phyloP scores from a whole-genome alignment of 1,284 basidiomycete genomes.

The Naganishia cerealis region DNA sequence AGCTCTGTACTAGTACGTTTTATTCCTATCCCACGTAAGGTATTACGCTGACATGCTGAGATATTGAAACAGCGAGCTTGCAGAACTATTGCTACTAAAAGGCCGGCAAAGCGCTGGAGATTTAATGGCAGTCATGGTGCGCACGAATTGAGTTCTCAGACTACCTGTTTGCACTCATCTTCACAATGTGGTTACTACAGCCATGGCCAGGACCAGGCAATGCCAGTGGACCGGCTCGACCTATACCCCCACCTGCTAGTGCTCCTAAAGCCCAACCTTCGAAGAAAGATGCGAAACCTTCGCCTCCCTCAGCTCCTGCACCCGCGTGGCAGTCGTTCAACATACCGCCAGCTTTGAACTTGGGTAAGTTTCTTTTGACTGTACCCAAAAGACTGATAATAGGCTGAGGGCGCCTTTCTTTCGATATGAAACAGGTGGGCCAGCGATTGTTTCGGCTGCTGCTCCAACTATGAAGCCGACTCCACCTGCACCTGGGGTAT shows the following conservation, averaged over 20 bases:
- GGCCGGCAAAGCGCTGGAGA: slow-evolving; percentile 51
- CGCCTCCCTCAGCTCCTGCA: slow-evolving; percentile 17
- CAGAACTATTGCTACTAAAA: slow-evolving; percentile 52
- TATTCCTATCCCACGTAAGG: neutral
- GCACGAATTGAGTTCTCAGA: neutral
- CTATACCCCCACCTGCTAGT: slow-evolving; percentile 18
- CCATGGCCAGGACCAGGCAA: slow-evolving; percentile 20
- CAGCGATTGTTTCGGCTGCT: slow-evolving; percentile 1
- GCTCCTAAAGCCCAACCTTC: slow-evolving; percentile 20
- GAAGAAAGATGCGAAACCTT: slow-evolving; percentile 27
- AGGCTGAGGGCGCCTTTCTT: neutral
- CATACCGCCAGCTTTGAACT: slow-evolving; percentile 32
- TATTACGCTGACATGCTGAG: neutral
- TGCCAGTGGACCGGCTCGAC: slow-evolving; percentile 25
- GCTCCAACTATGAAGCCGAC: slow-evolving; percentile 3
- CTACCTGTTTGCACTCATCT: neutral
- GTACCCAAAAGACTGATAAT: neutral
- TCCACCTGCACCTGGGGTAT: slow-evolving; percentile 8
- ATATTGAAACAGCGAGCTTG: slow-evolving; percentile 41
- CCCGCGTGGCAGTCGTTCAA: slow-evolving; percentile 35
- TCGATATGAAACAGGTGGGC: slow-evolving; percentile 3
- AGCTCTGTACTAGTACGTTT: slow-evolving; percentile 51
- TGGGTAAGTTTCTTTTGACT: slow-evolving; percentile 12
- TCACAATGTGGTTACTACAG: neutral
- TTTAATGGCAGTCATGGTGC: slow-evolving; percentile 49